Conservation (phyloP, 306 rosid species). For the Spatholobus suberectus region DNA sequence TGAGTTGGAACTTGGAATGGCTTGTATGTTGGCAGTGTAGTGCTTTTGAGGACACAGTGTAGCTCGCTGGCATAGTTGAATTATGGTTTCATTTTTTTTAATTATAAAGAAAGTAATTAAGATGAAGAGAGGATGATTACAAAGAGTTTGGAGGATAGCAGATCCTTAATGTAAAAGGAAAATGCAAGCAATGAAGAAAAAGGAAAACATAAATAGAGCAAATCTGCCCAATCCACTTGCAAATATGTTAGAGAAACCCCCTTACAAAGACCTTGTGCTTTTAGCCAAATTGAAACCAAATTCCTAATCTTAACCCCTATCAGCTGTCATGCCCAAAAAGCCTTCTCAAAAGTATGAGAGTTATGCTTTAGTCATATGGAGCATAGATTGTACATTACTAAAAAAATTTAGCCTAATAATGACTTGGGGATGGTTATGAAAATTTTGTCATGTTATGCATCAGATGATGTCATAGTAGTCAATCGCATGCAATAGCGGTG, state of each 20-base stretch:
- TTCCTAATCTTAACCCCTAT: neutral
- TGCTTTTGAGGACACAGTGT: neutral
- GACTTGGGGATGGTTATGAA: neutral
- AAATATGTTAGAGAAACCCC: constrained; percentile 2
- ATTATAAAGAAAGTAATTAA: neutral
- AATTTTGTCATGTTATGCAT: constrained; percentile 6
- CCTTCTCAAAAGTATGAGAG: too few species aligned
- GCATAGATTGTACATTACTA: neutral
- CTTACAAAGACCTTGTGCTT: neutral
- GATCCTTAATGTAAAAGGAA: neutral
- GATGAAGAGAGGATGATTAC: neutral
- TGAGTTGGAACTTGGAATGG: constrained; percentile 30
- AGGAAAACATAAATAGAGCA: neutral
- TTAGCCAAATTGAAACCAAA: neutral
- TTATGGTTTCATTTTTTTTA: neutral
- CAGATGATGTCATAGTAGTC: too few species aligned
- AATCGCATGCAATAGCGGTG: too few species aligned
- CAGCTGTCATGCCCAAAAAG: too few species aligned
- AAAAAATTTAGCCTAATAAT: neutral
- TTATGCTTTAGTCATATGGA: too few species aligned
- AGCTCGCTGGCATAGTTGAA: neutral
- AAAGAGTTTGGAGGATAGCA: neutral
- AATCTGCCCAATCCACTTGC: neutral
- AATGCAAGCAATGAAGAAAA: neutral
- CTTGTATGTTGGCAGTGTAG: neutral